Conservation (phyloP, 2,329 filamentous ascomycete species). For the Penicillium sp. region DNA sequence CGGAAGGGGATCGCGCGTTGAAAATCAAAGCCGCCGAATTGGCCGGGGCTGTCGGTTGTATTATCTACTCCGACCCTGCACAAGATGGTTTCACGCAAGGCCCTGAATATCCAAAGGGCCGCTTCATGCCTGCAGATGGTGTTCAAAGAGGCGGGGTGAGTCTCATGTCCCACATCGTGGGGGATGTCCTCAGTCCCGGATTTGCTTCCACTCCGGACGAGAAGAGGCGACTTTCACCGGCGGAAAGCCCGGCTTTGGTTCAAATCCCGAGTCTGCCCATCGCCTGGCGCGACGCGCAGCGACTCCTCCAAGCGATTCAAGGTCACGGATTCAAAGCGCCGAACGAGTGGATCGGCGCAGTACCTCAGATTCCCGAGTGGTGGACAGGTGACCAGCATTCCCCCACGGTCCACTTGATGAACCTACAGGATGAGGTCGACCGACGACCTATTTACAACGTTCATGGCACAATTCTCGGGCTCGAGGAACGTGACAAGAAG, state of each 20-base stretch:
- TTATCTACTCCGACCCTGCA: constrained; percentile 86
- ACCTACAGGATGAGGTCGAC: constrained; percentile 76
- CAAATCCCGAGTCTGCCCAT: constrained; percentile 87
- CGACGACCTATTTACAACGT: constrained; percentile 89
- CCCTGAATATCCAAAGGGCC: constrained; percentile 66
- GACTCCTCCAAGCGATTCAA: constrained; percentile 67
- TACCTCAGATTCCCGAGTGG: constrained; percentile 71
- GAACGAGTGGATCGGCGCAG: constrained; percentile 67
- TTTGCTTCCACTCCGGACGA: constrained; percentile 54
- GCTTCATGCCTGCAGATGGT: constrained; percentile 72
- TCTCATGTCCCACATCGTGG: constrained; percentile 73
- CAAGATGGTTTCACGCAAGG: constrained; percentile 77
- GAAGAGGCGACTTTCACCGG: constrained; percentile 58
- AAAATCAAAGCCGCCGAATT: constrained; percentile 88
- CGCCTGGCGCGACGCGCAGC: constrained; percentile 81
- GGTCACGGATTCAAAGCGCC: constrained; percentile 66
- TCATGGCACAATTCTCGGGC: constrained; percentile 73
- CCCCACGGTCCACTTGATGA: constrained; percentile 73
- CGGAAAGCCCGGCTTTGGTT: constrained; percentile 65
- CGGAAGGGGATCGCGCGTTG: constrained; percentile 63
- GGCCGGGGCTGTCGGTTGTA: constrained; percentile 76
- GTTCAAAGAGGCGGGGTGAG: constrained; percentile 79
- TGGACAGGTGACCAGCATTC: constrained; percentile 74
- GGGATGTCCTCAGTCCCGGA: constrained; percentile 88
- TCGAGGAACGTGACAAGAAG: constrained; percentile 75